Base-by-base conservation (phyloP, 768 basidiomycete species). In the Hortiboletus flavorubellus region DNA sequence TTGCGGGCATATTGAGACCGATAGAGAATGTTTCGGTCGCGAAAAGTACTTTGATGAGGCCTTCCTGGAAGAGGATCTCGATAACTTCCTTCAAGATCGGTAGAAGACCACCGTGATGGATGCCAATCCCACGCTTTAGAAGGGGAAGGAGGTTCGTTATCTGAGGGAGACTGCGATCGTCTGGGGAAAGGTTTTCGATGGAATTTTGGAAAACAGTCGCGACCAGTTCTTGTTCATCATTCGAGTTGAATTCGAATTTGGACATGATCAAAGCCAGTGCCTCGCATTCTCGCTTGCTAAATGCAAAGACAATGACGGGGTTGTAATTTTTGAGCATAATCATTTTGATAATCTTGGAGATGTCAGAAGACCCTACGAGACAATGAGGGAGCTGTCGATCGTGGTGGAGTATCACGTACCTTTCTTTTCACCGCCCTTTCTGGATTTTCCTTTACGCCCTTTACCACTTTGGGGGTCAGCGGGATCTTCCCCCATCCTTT, bases 11-110 rank as follows among this genome's bases (percentile, higher is more conserved):
- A 73, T 99, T 99, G 42, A 99, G 78, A 37, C 92, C 93, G 55
- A 97, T 97, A 15, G 95, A 96, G 74, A 98, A 98, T 0, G 97
- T 99, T 74, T 99, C 97, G 0, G 97, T 99, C 8, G 97, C 97
- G 65, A 98, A 99, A 39, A 99, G 82, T 33, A 93, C 94, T 70
- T 99, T 99, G 76, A 98, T 93, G 43, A 98, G 79, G 10, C 96
- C 95, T 66, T 98, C 95, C 69, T 98, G 95, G 77, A 99, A 99
- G 41, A 99, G 81, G 54, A 99, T 97, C 71, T 99, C 97, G 71
- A 99, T 98, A 46, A 98, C 94, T 69, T 99, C 97, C 69, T 99
- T 99, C 41, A 99, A 80, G 59, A 98, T 97, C 0, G 97, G 97
- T 16, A 99, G 81, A 38, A 99, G 83, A 41, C 97, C 97, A 39